phyloP scores from a whole-genome alignment of 108 stramenopile species.

The Nitzschia inconspicua region DNA sequence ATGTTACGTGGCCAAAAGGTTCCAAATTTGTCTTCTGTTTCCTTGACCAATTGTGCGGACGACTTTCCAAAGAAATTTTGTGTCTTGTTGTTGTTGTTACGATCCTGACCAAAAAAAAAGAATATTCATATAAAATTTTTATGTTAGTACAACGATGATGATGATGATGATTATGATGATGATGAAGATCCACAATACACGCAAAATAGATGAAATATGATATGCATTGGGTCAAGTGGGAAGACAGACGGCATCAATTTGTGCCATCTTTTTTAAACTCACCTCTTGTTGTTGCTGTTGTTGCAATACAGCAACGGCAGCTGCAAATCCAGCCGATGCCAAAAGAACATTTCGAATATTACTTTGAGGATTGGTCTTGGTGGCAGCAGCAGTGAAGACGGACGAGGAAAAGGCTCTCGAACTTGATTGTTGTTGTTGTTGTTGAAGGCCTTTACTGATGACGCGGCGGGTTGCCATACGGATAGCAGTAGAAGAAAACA shows the following conservation, averaged over 20 bases:
- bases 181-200: not conserved
- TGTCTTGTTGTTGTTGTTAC: slow-evolving; percentile 21
- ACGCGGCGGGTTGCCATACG: slow-evolving; percentile 33
- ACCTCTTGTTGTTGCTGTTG: slow-evolving; percentile 30
- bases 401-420: slow-evolving; percentile 13
- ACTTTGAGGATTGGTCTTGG: slow-evolving; percentile 20
- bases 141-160: not conserved
- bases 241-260: not conserved
- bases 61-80: slow-evolving; percentile 26
- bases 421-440: not conserved
- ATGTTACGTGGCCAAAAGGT: slow-evolving; percentile 92
- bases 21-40: slow-evolving; percentile 76
- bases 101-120: not conserved
- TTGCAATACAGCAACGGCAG: slow-evolving; percentile 27
- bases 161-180: not conserved
- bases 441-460: not conserved
- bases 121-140: not conserved
- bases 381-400: slow-evolving; percentile 4
- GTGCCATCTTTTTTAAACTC: not conserved
- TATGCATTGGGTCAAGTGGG: not conserved
- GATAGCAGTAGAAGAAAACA: slow-evolving; percentile 22
- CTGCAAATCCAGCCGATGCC: slow-evolving; percentile 20
- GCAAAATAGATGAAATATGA: not conserved
- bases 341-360: slow-evolving; percentile 23
- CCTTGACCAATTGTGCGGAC: slow-evolving; percentile 43